Evolutionary conservation across 306 rosid species (phyloP).

Genomic region (Mucuna pruriens): DNA sequence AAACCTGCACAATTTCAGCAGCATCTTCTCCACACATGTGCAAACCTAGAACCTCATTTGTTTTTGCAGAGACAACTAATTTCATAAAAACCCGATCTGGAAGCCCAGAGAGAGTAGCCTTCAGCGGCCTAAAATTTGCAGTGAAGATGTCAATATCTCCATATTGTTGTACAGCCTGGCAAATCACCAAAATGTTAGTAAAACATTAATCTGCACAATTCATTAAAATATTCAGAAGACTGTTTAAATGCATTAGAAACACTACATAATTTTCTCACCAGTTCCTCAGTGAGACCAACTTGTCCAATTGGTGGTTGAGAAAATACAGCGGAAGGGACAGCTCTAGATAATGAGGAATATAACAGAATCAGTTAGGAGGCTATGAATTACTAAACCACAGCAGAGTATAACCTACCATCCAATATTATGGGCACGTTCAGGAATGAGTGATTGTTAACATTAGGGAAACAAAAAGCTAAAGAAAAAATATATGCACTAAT

Average conservation of each 20-base stretch:
- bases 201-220: slow-evolving; percentile 19
- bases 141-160: slow-evolving; percentile 89
- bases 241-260: slow-evolving; percentile 26
- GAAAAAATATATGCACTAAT: not conserved
- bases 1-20: slow-evolving; percentile 91
- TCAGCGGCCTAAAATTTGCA: slow-evolving; percentile 87
- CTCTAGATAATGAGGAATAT: slow-evolving; percentile 53
- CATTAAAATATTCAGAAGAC: slow-evolving; percentile 26
- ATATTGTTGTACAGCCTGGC: slow-evolving; percentile 74
- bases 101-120: slow-evolving; percentile 94
- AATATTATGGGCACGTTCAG: not conserved
- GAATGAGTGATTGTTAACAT: slow-evolving; percentile 6
- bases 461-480: not conserved
- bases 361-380: slow-evolving; percentile 35
- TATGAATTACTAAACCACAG: not conserved
- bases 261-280: slow-evolving; percentile 51
- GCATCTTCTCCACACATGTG: slow-evolving; percentile 98
- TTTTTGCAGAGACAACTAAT: slow-evolving; percentile 78
- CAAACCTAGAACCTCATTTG: slow-evolving; percentile 77
- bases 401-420: not conserved
- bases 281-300: slow-evolving; percentile 96
- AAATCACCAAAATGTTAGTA: slow-evolving; percentile 34
- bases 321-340: slow-evolving; percentile 95
- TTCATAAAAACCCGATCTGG: slow-evolving; percentile 93
- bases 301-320: slow-evolving; percentile 95